A percentile compares a stretch with the other conserved stretches of the same genome.
phyloP scores from a whole-genome alignment of 2,329 filamentous ascomycete genomes.

The Pyrenochaeta sp. region DNA sequence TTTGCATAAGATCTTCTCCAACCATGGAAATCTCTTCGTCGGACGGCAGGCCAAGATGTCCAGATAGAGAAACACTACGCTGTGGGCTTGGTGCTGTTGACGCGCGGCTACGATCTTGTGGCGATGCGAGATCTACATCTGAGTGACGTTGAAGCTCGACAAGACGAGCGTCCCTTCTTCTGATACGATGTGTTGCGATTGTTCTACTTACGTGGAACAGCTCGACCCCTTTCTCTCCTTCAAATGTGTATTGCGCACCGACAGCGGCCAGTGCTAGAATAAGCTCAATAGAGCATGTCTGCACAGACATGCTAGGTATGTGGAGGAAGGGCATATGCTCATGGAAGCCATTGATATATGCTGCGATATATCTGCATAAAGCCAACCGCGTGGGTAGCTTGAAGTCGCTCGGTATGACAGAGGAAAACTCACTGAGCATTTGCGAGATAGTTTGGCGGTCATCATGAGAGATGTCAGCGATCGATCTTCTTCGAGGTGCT shows the following conservation, averaged over 20 bases:
- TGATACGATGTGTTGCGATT: slow-evolving; percentile 62
- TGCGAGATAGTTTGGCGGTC: slow-evolving; percentile 60
- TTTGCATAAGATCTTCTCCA: slow-evolving; percentile 62
- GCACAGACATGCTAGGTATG: slow-evolving; percentile 70
- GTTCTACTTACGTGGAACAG: slow-evolving; percentile 66
- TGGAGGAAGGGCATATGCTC: slow-evolving; percentile 71
- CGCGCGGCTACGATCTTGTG: slow-evolving; percentile 21
- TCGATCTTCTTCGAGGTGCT: slow-evolving; percentile 18
- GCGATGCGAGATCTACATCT: slow-evolving; percentile 28
- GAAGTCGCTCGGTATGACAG: slow-evolving; percentile 69
- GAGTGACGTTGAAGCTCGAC: slow-evolving; percentile 35
- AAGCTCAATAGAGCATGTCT: slow-evolving; percentile 72
- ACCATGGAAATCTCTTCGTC: slow-evolving; percentile 21
- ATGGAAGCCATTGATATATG: slow-evolving; percentile 73
- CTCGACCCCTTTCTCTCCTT: slow-evolving; percentile 61
- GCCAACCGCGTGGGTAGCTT: slow-evolving; percentile 75
- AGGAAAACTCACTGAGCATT: slow-evolving; percentile 68
- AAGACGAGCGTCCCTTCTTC: slow-evolving; percentile 58
- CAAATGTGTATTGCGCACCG: slow-evolving; percentile 70
- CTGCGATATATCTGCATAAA: slow-evolving; percentile 72
- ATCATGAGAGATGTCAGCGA: slow-evolving; percentile 47
- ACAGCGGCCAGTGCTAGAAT: slow-evolving; percentile 73
- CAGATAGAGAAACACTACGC: slow-evolving; percentile 28
- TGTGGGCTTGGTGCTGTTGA: slow-evolving; percentile 23
- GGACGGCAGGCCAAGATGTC: slow-evolving; percentile 38